Conservation (phyloP, 495 filamentous ascomycete species). For the Penicillium pulvis region DNA sequence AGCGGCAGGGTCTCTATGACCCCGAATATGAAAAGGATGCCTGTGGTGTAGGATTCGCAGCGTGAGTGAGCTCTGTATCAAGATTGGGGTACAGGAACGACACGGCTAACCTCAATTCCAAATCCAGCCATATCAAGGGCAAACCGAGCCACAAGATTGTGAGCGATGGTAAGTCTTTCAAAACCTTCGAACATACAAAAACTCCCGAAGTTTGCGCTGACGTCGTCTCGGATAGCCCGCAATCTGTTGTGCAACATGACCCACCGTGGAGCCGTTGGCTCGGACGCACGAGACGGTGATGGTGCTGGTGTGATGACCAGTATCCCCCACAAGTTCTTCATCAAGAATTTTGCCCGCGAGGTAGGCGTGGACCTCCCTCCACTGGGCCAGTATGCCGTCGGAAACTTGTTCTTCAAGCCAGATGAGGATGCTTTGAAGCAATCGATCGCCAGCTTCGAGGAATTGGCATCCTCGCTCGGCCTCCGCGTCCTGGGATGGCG, state of each 20-base stretch:
- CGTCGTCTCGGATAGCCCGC: conserved; percentile 59
- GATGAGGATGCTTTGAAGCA: conserved; percentile 84
- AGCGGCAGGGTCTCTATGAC: conserved; percentile 98
- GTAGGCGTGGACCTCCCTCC: conserved; percentile 83
- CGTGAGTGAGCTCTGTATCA: conserved; percentile 59
- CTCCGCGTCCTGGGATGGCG: conserved; percentile 96
- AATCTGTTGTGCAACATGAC: conserved; percentile 99
- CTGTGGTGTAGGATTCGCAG: conserved; percentile 98
- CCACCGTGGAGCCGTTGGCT: conserved; percentile 97
- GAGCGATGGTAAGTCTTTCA: conserved; percentile 81
- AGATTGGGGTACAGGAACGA: not conserved
- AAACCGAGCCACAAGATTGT: conserved; percentile 97
- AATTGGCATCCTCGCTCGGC: conserved; percentile 83
- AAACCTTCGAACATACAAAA: conserved; percentile 1
- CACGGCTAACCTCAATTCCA: conserved; percentile 16
- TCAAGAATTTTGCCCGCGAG: conserved; percentile 96
- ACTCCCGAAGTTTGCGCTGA: conserved; percentile 14
- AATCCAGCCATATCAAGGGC: conserved; percentile 89
- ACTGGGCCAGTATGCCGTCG: conserved; percentile 92
- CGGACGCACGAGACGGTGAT: conserved; percentile 95
- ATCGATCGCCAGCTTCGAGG: conserved; percentile 86
- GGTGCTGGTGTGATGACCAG: conserved; percentile 99
- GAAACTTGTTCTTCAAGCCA: conserved; percentile 99
- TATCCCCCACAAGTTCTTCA: conserved; percentile 97
- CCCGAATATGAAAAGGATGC: conserved; percentile 98